Conservation (phyloP, 1,284 basidiomycete species). For the Trichosporon sp. region DNA sequence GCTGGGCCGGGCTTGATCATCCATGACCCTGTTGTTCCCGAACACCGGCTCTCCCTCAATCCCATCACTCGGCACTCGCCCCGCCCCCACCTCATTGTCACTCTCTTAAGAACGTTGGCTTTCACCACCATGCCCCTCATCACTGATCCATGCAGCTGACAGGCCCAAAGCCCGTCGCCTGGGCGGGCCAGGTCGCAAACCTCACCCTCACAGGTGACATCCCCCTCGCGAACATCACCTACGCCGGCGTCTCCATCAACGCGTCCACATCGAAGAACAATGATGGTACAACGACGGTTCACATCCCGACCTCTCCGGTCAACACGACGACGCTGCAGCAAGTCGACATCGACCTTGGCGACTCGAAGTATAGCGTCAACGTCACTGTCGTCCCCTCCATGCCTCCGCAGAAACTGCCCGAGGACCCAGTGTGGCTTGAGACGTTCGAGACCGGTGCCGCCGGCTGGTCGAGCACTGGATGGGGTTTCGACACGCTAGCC, state of each 20-base stretch:
- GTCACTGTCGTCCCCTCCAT: constrained; percentile 14
- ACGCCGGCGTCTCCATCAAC: neutral
- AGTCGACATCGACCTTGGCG: neutral
- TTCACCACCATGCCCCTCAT: neutral
- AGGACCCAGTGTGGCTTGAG: constrained; percentile 21
- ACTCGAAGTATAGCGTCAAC: neutral
- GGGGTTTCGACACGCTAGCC: constrained; percentile 9
- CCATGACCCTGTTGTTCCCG: neutral
- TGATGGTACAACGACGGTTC: neutral
- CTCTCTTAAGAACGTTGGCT: neutral
- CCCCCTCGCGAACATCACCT: neutral
- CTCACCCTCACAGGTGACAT: neutral
- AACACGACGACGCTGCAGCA: constrained; percentile 14
- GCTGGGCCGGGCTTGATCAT: neutral
- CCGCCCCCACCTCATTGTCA: no score
- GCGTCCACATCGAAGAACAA: neutral
- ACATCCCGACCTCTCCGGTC: neutral
- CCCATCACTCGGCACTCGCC: neutral
- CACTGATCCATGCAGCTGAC: constrained; percentile 2
- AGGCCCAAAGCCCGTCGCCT: constrained; percentile 6
- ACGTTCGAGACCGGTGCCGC: constrained; percentile 5
- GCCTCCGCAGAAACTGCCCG: neutral
- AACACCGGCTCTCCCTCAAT: neutral
- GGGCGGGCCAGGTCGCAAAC: constrained; percentile 11
- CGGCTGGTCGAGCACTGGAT: neutral